Conservation (phyloP, 148 eudicot genomes). For the Rheum nobile region DNA sequence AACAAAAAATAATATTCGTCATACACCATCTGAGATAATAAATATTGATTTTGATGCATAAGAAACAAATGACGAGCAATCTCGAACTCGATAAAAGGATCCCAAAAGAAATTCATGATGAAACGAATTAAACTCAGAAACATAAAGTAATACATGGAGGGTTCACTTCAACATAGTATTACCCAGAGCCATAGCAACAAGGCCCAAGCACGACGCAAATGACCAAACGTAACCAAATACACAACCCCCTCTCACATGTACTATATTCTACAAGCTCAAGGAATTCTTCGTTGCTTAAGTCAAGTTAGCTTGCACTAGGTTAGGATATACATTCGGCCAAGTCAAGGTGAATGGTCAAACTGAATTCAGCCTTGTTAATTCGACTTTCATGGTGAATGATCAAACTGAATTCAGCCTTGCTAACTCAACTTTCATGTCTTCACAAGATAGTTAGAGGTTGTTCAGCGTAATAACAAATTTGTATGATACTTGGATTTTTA, state of each 20-base stretch:
- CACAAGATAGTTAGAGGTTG: neutral
- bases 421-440: neutral
- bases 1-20: neutral
- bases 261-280: neutral
- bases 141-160: neutral
- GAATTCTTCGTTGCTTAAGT: neutral
- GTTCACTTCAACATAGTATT: no score
- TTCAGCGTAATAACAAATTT: neutral
- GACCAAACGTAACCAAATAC: neutral
- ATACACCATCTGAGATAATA: neutral
- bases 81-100: neutral
- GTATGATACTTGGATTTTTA: no score
- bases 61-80: neutral
- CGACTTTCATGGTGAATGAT: neutral
- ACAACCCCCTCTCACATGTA: neutral
- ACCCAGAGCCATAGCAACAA: no score
- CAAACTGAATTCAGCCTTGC: neutral
- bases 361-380: neutral
- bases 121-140: neutral
- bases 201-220: no score
- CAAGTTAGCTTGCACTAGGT: neutral
- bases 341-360: neutral
- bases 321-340: neutral
- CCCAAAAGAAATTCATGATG: neutral
- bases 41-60: neutral